Evolutionary conservation across 2,329 filamentous ascomycete species (phyloP), one percentile per base, ranked within the genome.

Genomic region (Cadophora sp.): DNA sequence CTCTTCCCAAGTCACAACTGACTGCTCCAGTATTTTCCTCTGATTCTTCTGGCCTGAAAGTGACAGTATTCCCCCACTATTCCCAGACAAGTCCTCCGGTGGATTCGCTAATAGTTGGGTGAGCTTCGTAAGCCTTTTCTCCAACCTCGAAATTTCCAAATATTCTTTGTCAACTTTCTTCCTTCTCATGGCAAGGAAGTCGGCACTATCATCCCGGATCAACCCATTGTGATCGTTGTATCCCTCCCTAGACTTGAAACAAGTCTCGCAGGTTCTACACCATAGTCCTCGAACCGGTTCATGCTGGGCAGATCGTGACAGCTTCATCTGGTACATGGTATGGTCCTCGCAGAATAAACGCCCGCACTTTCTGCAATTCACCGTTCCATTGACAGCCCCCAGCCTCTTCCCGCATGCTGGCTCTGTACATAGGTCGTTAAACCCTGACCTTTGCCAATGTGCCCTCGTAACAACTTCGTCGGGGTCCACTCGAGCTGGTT

Each of bases 281-380:
- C 96, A 99, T 73, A 93, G 87, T 8, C 96, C 96, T 69, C 95
- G 84, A 1, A 96, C 88, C 0, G 96, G 95, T 71, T 99, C 96
- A 79, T 97, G 93, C 66, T 90, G 87, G 4, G 96, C 96, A 36
- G 94, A 91, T 64, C 94, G 85, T 9, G 94, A 97, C 13, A 99
- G 84, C 82, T 96, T 97, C 92, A 98, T 98, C 81, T 99, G 95
- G 77, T 98, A 99, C 94, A 99, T 97, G 62, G 96, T 98, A 78
- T 99, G 96, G 73, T 95, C 92, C 76, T 98, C 96, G 79, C 96
- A 99, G 77, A 98, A 99, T 48, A 99, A 81, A 73, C 91, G 90
- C 7, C 96, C 96, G 75, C 96, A 99, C 70, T 94, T 93, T 70
- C 96, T 87, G 79, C 96, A 99, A 78, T 99, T 97, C 74, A 99